A percentile compares a stretch with the other conserved stretches of the same genome.
Evolutionary conservation across 2,329 filamentous ascomycete species (phyloP).

Genomic region (Amylocarpus encephaloides): DNA sequence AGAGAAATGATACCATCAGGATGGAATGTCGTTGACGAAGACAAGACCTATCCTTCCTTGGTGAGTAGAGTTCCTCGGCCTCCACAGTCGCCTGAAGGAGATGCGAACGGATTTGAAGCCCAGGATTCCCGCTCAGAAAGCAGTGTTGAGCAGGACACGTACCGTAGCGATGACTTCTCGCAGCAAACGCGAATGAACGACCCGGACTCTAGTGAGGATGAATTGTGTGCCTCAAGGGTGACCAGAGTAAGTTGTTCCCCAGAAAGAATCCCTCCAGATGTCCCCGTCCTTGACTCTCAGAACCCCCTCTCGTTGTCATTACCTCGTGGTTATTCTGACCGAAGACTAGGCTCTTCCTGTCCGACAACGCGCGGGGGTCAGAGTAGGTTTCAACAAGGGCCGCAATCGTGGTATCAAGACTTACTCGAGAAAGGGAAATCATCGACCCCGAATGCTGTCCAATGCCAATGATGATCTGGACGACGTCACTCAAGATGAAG

Average conservation of each 20-base stretch:
- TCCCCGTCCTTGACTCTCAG: background rate
- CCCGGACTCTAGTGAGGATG: slow-evolving; percentile 50
- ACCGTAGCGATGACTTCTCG: slow-evolving; percentile 9
- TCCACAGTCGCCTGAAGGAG: slow-evolving; percentile 16
- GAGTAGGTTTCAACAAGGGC: slow-evolving; percentile 30
- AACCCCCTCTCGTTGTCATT: background rate
- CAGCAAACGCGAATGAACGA: slow-evolving; percentile 50
- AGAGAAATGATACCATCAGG: slow-evolving; percentile 62
- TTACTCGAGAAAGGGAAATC: slow-evolving; percentile 35
- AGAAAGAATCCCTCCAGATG: no score
- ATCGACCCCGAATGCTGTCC: slow-evolving; percentile 16
- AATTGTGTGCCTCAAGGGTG: slow-evolving; percentile 9
- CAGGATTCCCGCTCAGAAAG: slow-evolving; percentile 38
- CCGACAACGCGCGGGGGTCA: slow-evolving; percentile 22
- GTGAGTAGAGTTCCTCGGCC: slow-evolving; percentile 37
- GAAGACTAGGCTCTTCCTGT: slow-evolving; percentile 30
- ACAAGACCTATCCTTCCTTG: slow-evolving; percentile 47
- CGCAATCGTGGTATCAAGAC: slow-evolving; percentile 29
- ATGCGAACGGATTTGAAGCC: slow-evolving; percentile 18
- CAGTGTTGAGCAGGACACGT: slow-evolving; percentile 42
- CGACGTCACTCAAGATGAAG: slow-evolving; percentile 37
- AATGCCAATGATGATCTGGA: slow-evolving; percentile 14
- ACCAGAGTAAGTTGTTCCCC: slow-evolving; percentile 20
- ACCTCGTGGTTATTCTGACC: slow-evolving; percentile 18
- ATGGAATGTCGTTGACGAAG: slow-evolving; percentile 57